phyloP scores from a whole-genome alignment of 2,329 filamentous ascomycete species.

The Botrytis hyacinthi region DNA sequence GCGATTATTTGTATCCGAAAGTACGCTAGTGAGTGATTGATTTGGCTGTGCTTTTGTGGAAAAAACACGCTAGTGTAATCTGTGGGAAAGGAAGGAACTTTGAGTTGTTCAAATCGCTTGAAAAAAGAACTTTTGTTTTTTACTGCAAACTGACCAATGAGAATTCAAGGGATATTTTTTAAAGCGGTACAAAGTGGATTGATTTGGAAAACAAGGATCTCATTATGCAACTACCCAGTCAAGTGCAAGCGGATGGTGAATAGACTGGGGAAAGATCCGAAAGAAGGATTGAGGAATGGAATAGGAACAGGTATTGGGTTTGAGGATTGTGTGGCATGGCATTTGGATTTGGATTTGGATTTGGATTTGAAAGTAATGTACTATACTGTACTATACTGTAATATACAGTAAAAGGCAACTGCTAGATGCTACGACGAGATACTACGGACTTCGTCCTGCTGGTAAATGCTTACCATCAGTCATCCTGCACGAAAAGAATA shows the following conservation, averaged over 20 bases:
- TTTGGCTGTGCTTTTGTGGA: conserved; percentile 22
- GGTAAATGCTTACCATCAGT: no score
- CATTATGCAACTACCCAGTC: conserved; percentile 1
- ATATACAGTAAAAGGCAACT: background rate
- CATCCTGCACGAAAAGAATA: no score
- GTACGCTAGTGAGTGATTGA: conserved; percentile 34
- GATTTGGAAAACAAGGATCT: background rate
- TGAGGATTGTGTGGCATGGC: background rate
- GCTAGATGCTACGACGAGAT: background rate
- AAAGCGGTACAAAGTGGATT: background rate
- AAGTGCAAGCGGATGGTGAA: background rate
- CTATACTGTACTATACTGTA: no score
- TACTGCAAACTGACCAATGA: conserved; percentile 25
- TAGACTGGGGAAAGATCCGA: background rate
- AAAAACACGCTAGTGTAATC: conserved; percentile 7
- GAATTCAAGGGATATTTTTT: conserved; percentile 7
- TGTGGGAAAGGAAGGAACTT: conserved; percentile 15
- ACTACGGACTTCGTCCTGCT: no score
- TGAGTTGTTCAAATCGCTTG: conserved; percentile 10
- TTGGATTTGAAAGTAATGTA: background rate
- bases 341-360: background rate
- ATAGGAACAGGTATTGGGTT: background rate
- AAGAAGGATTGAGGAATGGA: background rate
- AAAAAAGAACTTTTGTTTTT: conserved; percentile 18
- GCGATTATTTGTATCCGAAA: conserved; percentile 37